These are phyloP conservation scores for Paraurostyla sp. DNA, from an alignment of 73 alveolate species.

Conservation along the genomic window DNA sequence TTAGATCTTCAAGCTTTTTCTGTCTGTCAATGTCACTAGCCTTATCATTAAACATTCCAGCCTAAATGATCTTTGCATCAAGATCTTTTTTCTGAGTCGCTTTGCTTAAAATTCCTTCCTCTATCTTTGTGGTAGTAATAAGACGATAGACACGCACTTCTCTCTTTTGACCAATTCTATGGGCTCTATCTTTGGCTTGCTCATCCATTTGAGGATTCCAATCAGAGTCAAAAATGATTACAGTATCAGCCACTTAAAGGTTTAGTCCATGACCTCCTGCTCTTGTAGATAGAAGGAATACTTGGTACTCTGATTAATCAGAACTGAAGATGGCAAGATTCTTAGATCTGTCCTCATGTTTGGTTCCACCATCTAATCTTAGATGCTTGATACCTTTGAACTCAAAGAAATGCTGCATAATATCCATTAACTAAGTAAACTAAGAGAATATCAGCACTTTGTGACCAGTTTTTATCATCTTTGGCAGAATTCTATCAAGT, in stretches of 20 bases:
- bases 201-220: slow-evolving; percentile 99
- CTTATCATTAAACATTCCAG: slow-evolving; percentile 96
- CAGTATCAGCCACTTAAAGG: slow-evolving; percentile 98
- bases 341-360: slow-evolving; percentile 95
- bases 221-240: slow-evolving; percentile 96
- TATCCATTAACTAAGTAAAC: slow-evolving; percentile 97
- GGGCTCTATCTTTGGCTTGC: slow-evolving; percentile 99
- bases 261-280: slow-evolving; percentile 98
- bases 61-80: slow-evolving; percentile 97
- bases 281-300: slow-evolving; percentile 93
- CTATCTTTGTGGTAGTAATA: slow-evolving; percentile 93
- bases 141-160: slow-evolving; percentile 98
- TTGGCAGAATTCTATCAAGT: slow-evolving; percentile 97
- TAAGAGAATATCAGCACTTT: slow-evolving; percentile 97
- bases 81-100: slow-evolving; percentile 97
- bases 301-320: slow-evolving; percentile 85
- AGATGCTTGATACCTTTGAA: slow-evolving; percentile 90
- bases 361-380: slow-evolving; percentile 97
- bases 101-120: slow-evolving; percentile 95
- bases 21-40: slow-evolving; percentile 96
- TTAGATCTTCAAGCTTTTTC: slow-evolving; percentile 92
- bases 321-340: slow-evolving; percentile 87
- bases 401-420: slow-evolving; percentile 93
- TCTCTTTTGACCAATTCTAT: slow-evolving; percentile 98
- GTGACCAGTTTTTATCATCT: slow-evolving; percentile 91